Percentiles rank a stretch among this genome's conserved stretches.
phyloP scores from a whole-genome alignment of 768 basidiomycete genomes.

The Termitomyces eurrhizus region DNA sequence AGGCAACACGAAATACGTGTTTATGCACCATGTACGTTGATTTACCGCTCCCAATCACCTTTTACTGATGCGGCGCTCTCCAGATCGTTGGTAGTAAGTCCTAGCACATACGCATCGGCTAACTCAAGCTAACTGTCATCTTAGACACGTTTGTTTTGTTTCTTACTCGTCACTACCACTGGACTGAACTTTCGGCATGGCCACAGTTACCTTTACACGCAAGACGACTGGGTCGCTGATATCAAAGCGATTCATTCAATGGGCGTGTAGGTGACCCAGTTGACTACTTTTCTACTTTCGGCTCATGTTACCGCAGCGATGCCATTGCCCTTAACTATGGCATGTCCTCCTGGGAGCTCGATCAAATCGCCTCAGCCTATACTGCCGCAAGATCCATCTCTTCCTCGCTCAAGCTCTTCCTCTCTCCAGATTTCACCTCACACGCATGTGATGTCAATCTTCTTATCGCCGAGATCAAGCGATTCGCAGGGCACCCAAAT shows the following conservation, averaged over 20 bases:
- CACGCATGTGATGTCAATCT: conserved; percentile 43
- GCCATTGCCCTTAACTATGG: conserved; percentile 66
- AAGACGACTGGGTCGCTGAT: conserved; percentile 38
- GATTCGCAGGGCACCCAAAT: conserved; percentile 44
- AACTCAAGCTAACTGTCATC: background rate
- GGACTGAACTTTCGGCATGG: background rate
- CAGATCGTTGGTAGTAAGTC: conserved; percentile 47
- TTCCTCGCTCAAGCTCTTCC: conserved; percentile 48
- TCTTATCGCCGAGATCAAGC: conserved; percentile 39
- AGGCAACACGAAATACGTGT: conserved; percentile 44
- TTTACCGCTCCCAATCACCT: background rate
- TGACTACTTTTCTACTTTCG: background rate
- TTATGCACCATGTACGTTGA: conserved; percentile 46
- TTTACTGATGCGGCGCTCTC: background rate
- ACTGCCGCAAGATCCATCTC: conserved; percentile 41
- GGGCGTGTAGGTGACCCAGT: conserved; percentile 33
- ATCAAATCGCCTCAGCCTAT: conserved; percentile 46
- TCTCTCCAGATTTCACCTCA: conserved; percentile 54
- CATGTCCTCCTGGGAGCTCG: conserved; percentile 45
- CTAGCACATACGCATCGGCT: background rate
- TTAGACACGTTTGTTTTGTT: conserved; percentile 37
- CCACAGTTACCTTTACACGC: conserved; percentile 35
- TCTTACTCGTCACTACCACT: background rate
- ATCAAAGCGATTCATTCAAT: conserved; percentile 36
- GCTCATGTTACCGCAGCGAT: conserved; percentile 38